Percentiles rank a stretch among this genome's conserved stretches.
phyloP scores from a whole-genome alignment of 371 early-diverging fungal species.

The Lichtheimia ornata region DNA sequence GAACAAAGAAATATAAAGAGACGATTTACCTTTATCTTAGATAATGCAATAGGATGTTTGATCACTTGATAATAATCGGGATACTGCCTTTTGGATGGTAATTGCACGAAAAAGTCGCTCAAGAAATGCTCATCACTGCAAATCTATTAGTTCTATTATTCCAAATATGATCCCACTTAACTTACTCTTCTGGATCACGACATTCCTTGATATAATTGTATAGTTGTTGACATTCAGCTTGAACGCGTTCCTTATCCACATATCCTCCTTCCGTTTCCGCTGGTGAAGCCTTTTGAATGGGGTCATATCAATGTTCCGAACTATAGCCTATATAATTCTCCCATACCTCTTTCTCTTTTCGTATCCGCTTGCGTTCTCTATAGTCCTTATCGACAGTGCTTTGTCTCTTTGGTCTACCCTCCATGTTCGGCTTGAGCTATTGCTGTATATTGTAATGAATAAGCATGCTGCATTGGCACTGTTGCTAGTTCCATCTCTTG shows the following conservation, averaged over 20 bases:
- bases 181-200: constrained; percentile 46
- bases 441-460: no score
- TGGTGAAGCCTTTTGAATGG: no score
- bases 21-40: constrained; percentile 55
- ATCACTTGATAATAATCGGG: constrained; percentile 92
- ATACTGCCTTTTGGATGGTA: constrained; percentile 77
- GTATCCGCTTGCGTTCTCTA: constrained; percentile 24
- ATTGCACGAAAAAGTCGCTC: constrained; percentile 70
- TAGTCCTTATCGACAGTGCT: constrained; percentile 24
- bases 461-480: no score
- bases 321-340: background rate
- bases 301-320: no score
- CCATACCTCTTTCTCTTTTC: constrained; percentile 19
- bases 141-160: no score
- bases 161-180: background rate
- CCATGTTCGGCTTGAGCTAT: background rate
- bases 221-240: constrained; percentile 21
- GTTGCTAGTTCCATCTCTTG: no score
- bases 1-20: background rate
- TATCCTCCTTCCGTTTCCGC: no score
- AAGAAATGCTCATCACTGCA: constrained; percentile 43
- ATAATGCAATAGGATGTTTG: constrained; percentile 80
- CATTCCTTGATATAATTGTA: constrained; percentile 30
- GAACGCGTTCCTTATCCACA: constrained; percentile 7
- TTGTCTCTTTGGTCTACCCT: constrained; percentile 24